A percentile compares a stretch with the other conserved stretches of the same genome.
Conservation (phyloP, 169 alveolate genomes). For the Plasmodium gonderi region DNA sequence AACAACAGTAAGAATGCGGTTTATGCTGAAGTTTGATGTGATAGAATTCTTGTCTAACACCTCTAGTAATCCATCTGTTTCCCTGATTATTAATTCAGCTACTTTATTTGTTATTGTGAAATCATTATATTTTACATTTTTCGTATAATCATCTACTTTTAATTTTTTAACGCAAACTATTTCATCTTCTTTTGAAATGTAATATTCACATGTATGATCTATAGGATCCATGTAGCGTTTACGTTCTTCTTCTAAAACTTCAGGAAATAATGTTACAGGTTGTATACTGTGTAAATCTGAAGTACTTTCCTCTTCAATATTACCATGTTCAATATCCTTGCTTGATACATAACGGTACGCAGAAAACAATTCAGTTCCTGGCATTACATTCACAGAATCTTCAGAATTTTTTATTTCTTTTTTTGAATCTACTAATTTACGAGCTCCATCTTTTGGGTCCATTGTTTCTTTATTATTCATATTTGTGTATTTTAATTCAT, state of each 20-base stretch:
- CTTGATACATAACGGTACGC: not conserved
- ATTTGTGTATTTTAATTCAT: too few species aligned
- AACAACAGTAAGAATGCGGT: too few species aligned
- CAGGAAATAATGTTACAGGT: not conserved
- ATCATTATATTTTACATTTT: too few species aligned
- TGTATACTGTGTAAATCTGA: not conserved
- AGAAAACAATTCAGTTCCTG: not conserved
- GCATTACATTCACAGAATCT: not conserved
- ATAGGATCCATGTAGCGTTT: not conserved
- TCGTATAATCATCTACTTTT: too few species aligned
- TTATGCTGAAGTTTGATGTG: too few species aligned
- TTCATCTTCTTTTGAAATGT: not conserved
- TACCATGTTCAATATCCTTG: not conserved
- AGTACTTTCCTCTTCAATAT: not conserved
- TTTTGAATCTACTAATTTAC: not conserved
- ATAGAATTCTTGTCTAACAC: too few species aligned
- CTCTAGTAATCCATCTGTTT: too few species aligned
- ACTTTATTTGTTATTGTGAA: too few species aligned
- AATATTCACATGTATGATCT: not conserved
- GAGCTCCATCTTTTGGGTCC: too few species aligned
- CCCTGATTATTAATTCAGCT: too few species aligned
- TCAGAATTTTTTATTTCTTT: not conserved
- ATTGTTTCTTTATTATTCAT: too few species aligned
- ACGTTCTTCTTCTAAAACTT: not conserved
- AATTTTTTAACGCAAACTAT: too few species aligned